phyloP scores from a whole-genome alignment of 257 asterid genomes.

The Salvia hispanica region DNA sequence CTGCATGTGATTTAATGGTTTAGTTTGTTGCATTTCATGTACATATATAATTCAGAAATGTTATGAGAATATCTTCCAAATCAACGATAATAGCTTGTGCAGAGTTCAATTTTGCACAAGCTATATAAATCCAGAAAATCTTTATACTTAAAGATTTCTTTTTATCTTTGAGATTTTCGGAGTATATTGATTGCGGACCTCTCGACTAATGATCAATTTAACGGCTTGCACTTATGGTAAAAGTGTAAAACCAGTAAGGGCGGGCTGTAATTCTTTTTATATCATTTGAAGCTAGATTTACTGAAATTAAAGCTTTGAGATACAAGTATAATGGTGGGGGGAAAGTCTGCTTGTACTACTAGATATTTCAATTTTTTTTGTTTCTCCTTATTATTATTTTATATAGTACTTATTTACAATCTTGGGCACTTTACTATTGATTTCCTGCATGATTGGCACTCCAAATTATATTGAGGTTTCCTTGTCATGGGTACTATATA shows the following conservation, averaged over 20 bases:
- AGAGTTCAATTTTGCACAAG: background rate
- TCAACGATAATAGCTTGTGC: background rate
- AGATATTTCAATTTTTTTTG: background rate
- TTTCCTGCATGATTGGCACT: background rate
- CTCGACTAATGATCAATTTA: no score
- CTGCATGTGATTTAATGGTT: slow-evolving; percentile 3
- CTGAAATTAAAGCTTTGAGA: no score
- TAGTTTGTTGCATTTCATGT: background rate
- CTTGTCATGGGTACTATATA: background rate
- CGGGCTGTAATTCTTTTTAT: background rate
- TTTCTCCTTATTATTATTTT: no score
- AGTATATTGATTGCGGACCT: no score
- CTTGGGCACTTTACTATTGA: background rate
- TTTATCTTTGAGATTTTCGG: no score
- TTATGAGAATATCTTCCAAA: slow-evolving; percentile 13
- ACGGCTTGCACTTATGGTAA: no score
- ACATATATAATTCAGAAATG: background rate
- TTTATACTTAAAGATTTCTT: no score
- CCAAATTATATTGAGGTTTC: background rate
- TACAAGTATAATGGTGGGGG: no score
- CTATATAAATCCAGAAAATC: no score
- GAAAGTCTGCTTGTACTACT: background rate
- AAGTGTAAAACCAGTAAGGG: background rate
- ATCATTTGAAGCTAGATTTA: background rate
- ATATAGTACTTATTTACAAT: background rate